Percentiles rank a stretch among this genome's conserved stretches.
Evolutionary conservation across 148 eudicot species (phyloP).

Genomic region (Agrostemma githago): DNA sequence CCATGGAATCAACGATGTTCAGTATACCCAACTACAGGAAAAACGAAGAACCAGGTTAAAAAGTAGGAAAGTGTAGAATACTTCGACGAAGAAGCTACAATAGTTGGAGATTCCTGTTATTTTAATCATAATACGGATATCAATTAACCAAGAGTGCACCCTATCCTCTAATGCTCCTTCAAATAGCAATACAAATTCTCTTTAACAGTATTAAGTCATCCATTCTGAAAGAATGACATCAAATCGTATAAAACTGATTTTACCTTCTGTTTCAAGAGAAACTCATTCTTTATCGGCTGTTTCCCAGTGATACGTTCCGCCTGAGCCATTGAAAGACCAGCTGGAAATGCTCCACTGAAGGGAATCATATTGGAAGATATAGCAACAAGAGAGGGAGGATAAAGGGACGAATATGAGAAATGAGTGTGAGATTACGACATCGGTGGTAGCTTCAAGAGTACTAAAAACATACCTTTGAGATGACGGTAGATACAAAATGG

Average conservation of each 20-base stretch:
- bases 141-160: background rate
- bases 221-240: background rate
- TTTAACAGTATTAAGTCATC: background rate
- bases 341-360: constrained; percentile 64
- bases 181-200: background rate
- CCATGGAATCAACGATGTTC: constrained; percentile 69
- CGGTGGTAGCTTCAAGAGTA: background rate
- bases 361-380: constrained; percentile 7
- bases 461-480: constrained; percentile 57
- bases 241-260: constrained; percentile 1
- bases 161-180: constrained; percentile 8
- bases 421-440: background rate
- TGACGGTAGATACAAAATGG: constrained; percentile 58
- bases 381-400: constrained; percentile 8
- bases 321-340: constrained; percentile 79
- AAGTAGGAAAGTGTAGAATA: background rate
- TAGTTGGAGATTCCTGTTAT: background rate
- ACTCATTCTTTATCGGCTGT: constrained; percentile 44
- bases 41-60: constrained; percentile 1
- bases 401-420: background rate
- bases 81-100: background rate
- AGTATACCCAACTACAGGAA: constrained; percentile 66
- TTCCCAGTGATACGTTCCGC: constrained; percentile 76
- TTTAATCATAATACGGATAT: background rate
- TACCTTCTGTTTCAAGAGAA: constrained; percentile 67